Evolutionary conservation across 1,284 basidiomycete genomes (phyloP).

Genomic region (Cystobasidium pallidum): DNA sequence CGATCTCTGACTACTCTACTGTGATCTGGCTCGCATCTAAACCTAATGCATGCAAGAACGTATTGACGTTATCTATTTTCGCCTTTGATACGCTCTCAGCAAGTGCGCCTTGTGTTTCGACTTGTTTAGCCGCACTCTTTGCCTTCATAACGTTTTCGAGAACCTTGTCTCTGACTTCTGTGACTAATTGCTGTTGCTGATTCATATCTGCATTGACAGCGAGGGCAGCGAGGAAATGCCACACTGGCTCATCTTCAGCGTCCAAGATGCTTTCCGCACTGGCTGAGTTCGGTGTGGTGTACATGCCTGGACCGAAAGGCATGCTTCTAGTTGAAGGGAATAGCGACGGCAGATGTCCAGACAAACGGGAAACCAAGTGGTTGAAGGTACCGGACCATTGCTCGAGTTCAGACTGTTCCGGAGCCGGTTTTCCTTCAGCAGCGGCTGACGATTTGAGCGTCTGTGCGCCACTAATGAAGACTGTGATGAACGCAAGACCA

Average conservation of each 20-base stretch:
- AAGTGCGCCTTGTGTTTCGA: constrained; percentile 44
- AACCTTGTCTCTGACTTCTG: constrained; percentile 85
- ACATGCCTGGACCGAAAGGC: constrained; percentile 61
- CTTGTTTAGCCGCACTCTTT: constrained; percentile 69
- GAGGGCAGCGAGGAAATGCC: constrained; percentile 87
- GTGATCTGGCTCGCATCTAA: constrained; percentile 73
- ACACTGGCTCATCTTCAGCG: constrained; percentile 83
- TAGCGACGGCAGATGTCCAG: constrained; percentile 72
- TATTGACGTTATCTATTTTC: constrained; percentile 68
- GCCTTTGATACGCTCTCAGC: constrained; percentile 26
- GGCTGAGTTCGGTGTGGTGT: constrained; percentile 53
- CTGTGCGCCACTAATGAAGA: constrained; percentile 89
- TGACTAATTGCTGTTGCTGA: constrained; percentile 81
- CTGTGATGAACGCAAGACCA: constrained; percentile 86
- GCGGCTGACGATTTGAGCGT: constrained; percentile 66
- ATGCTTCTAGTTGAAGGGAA: constrained; percentile 83
- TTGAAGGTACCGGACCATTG: constrained; percentile 89
- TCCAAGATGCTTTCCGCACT: constrained; percentile 60
- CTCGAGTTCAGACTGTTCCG: constrained; percentile 64
- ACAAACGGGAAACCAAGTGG: constrained; percentile 76
- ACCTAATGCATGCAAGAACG: constrained; percentile 80
- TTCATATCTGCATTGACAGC: constrained; percentile 82
- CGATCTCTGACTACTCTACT: constrained; percentile 25
- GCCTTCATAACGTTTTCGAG: constrained; percentile 79
- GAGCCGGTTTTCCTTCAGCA: constrained; percentile 61